Evolutionary conservation across 768 basidiomycete species (phyloP).

Genomic region (Bullera alba): DNA sequence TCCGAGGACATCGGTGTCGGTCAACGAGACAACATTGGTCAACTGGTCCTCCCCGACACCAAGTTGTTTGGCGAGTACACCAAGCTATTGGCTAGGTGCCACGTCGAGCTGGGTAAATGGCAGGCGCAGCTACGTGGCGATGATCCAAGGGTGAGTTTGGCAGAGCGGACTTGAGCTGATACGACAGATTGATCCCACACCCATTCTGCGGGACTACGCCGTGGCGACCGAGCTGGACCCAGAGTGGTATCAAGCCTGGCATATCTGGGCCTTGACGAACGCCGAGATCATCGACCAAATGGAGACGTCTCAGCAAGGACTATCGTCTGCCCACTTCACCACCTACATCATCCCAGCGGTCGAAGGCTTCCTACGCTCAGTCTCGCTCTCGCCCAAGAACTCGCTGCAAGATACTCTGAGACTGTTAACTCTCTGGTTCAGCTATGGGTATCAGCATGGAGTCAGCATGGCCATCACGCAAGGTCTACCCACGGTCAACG

Average conservation of each 20-base stretch:
- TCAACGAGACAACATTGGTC: constrained; percentile 52
- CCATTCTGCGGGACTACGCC: constrained; percentile 75
- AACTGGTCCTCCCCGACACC: constrained; percentile 37
- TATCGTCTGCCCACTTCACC: constrained; percentile 60
- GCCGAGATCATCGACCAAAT: constrained; percentile 83
- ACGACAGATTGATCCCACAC: constrained; percentile 63
- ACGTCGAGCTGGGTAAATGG: constrained; percentile 95
- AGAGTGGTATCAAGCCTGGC: constrained; percentile 99
- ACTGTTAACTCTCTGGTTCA: constrained; percentile 94
- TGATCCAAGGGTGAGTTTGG: too few species aligned
- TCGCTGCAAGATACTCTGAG: constrained; percentile 91
- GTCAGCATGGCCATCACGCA: constrained; percentile 81
- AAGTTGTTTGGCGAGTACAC: constrained; percentile 58
- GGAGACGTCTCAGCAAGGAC: constrained; percentile 60
- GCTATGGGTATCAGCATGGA: constrained; percentile 81
- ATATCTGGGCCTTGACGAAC: constrained; percentile 95
- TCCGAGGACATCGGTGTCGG: constrained; percentile 64
- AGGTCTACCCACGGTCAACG: constrained; percentile 80
- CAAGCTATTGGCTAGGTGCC: constrained; percentile 87
- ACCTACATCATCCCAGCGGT: constrained; percentile 86
- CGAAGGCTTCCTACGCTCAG: constrained; percentile 87
- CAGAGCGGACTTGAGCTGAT: not conserved
- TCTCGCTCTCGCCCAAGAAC: constrained; percentile 78
- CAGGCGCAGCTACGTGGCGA: too few species aligned
- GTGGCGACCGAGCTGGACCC: constrained; percentile 85